Conservation (phyloP, 805 yeast genomes). For the Wickerhamiella qilinensis region DNA sequence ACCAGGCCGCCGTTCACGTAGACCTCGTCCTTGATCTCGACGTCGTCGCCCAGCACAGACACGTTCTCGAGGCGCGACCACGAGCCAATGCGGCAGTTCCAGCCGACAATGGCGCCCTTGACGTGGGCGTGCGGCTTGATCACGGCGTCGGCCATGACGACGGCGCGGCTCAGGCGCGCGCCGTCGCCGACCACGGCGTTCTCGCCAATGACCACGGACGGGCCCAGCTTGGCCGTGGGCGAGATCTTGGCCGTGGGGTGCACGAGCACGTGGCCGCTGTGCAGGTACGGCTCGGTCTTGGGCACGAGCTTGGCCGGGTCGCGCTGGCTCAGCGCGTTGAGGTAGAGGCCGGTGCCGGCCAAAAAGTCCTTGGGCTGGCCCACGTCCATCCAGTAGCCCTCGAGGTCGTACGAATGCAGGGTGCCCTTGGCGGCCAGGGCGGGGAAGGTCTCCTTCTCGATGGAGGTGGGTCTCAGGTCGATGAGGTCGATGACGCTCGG, state of each 20-base stretch:
- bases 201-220: constrained; percentile 95
- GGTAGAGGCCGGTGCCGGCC: constrained; percentile 86
- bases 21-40: constrained; percentile 93
- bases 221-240: constrained; percentile 90
- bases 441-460: constrained; percentile 99
- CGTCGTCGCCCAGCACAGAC: constrained; percentile 97
- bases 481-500: constrained; percentile 93
- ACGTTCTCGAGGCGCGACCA: constrained; percentile 99
- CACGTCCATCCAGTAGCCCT: constrained; percentile 99
- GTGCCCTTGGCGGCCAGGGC: constrained; percentile 73
- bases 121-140: constrained; percentile 97
- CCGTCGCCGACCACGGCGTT: constrained; percentile 93
- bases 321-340: constrained; percentile 73
- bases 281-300: constrained; percentile 49
- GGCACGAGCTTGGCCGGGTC: constrained; percentile 50
- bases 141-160: constrained; percentile 75
- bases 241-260: constrained; percentile 93
- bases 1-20: constrained; percentile 99
- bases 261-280: constrained; percentile 83
- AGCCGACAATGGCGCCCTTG: constrained; percentile 94
- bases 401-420: constrained; percentile 89
- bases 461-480: constrained; percentile 96
- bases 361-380: constrained; percentile 99
- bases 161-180: constrained; percentile 94
- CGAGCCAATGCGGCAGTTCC: constrained; percentile 96